These are phyloP conservation scores for Rubia tinctorum DNA, from an alignment of 305 asterid species.

Conservation along the genomic window DNA sequence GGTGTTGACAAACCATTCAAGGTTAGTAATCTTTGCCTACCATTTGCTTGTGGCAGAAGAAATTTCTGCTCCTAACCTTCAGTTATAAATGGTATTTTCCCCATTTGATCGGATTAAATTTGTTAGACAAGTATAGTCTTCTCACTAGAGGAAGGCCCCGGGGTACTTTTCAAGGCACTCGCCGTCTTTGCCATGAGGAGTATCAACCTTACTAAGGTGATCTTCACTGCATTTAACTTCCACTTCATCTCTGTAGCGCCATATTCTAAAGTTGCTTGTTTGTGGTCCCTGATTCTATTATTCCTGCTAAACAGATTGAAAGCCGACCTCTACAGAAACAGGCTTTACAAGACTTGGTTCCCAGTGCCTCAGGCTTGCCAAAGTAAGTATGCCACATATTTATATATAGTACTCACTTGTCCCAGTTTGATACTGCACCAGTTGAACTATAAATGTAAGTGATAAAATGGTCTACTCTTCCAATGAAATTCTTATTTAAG, in stretches of 20 bases:
- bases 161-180: constrained; percentile 96
- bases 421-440: not conserved
- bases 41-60: constrained; percentile 2
- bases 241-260: not conserved
- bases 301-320: constrained; percentile 62
- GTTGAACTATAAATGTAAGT: not conserved
- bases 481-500: not conserved
- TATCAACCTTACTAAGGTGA: constrained; percentile 93
- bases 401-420: constrained; percentile 10
- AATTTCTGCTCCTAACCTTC: not conserved
- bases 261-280: not conserved
- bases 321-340: constrained; percentile 92
- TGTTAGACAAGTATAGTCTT: constrained; percentile 94
- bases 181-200: constrained; percentile 95
- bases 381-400: constrained; percentile 38
- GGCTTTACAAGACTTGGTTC: constrained; percentile 61
- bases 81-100: not conserved
- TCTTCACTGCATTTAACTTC: constrained; percentile 8
- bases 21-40: constrained; percentile 38
- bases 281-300: constrained; percentile 9
- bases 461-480: not conserved
- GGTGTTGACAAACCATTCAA: constrained; percentile 91
- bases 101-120: constrained; percentile 11
- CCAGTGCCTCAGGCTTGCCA: constrained; percentile 51
- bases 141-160: constrained; percentile 99